phyloP scores from a whole-genome alignment of 257 asterid genomes.

The Lycium ferocissimum region DNA sequence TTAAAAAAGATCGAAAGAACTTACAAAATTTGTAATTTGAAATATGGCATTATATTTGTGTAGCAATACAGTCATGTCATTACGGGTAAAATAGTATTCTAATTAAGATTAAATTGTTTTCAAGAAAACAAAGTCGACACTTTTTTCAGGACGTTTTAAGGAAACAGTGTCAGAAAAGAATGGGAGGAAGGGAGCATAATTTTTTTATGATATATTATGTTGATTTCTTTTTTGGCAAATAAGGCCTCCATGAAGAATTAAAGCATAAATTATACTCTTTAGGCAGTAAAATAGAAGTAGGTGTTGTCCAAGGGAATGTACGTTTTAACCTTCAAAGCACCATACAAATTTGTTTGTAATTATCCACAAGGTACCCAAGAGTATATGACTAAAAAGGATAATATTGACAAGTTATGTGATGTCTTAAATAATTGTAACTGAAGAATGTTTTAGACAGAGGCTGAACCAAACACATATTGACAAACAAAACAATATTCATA shows the following conservation, averaged over 20 bases:
- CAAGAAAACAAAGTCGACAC: too few relatives aligned
- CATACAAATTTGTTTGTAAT: not conserved
- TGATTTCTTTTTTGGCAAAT: not conserved
- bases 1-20: too few relatives aligned
- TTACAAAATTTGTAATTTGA: too few relatives aligned
- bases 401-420: not conserved
- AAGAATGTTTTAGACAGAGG: not conserved
- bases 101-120: too few relatives aligned
- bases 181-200: too few relatives aligned
- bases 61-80: too few relatives aligned
- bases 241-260: not conserved
- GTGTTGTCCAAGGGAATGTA: not conserved
- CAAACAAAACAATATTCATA: not conserved
- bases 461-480: not conserved
- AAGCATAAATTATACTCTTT: not conserved
- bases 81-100: too few relatives aligned
- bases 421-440: not conserved
- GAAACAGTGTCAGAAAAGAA: too few relatives aligned
- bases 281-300: not conserved
- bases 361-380: not conserved
- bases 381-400: not conserved
- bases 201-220: too few relatives aligned
- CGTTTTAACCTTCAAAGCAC: not conserved
- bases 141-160: too few relatives aligned
- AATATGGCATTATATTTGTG: too few relatives aligned